A percentile compares a stretch with the other conserved stretches of the same genome.
These are phyloP conservation scores for Adenanthera pavonina DNA, from an alignment of 306 rosid genomes.

Conservation along the genomic window DNA sequence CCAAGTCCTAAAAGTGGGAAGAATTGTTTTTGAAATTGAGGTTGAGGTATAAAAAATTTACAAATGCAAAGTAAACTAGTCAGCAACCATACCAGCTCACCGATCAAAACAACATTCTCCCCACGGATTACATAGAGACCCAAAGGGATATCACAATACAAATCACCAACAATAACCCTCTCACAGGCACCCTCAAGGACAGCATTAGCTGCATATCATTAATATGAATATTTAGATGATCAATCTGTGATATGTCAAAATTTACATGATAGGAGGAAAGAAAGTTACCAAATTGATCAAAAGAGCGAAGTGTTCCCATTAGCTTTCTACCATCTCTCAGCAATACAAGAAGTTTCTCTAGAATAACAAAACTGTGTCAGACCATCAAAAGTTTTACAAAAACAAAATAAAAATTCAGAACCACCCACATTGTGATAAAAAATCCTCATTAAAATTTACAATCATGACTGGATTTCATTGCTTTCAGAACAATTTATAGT, in stretches of 20 bases:
- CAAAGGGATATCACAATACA: conserved; percentile 85
- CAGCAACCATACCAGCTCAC: conserved; percentile 83
- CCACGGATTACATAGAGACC: conserved; percentile 96
- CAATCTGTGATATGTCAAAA: conserved; percentile 16
- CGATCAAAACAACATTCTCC: conserved; percentile 94
- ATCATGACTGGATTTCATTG: conserved; percentile 10
- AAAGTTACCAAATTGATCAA: conserved; percentile 87
- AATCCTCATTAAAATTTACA: conserved; percentile 7
- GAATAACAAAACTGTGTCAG: conserved; percentile 36
- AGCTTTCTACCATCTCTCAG: conserved; percentile 96
- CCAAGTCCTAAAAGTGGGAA: conserved; percentile 66
- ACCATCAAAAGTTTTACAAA: conserved; percentile 27
- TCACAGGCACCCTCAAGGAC: conserved; percentile 96
- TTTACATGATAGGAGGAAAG: conserved; percentile 23
- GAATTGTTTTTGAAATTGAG: conserved; percentile 28
- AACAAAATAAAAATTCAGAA: conserved; percentile 20
- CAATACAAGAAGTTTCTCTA: conserved; percentile 94
- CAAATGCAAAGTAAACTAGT: conserved; percentile 32
- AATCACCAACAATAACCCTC: conserved; percentile 88
- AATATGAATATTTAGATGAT: conserved; percentile 30
- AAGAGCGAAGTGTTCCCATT: conserved; percentile 89
- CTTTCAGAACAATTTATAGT: conserved; percentile 19
- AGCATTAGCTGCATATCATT: conserved; percentile 81
- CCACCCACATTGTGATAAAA: background rate
- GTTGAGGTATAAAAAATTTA: conserved; percentile 14